A percentile compares a stretch with the other conserved stretches of the same genome.
phyloP scores from a whole-genome alignment of 2,329 filamentous ascomycete genomes.

The Beauveria sp. region DNA sequence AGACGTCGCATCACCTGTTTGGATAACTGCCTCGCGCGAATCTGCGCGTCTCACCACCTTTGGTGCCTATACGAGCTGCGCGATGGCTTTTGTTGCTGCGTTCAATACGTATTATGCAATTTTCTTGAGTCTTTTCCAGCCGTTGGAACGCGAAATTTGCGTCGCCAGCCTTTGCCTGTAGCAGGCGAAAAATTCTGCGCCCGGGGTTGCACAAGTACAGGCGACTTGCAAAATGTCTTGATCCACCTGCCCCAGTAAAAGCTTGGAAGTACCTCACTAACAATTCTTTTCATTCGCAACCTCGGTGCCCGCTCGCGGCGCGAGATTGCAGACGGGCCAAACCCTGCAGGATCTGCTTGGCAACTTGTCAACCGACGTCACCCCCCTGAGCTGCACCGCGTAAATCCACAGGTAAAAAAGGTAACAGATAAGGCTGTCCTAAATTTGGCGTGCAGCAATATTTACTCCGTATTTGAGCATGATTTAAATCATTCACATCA shows the following conservation, averaged over 20 bases:
- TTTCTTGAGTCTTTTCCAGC: neutral
- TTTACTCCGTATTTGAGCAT: neutral
- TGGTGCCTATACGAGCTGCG: neutral
- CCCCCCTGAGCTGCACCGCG: no score
- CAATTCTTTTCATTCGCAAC: slow-evolving; percentile 23
- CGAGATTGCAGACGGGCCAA: neutral
- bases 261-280: slow-evolving; percentile 28
- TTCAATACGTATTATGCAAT: neutral
- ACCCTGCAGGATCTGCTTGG: neutral
- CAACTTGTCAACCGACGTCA: neutral
- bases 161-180: no score
- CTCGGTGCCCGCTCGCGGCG: neutral
- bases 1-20: neutral
- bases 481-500: neutral
- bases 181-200: slow-evolving; percentile 24
- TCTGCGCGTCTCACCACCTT: slow-evolving; percentile 1
- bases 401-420: neutral
- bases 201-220: slow-evolving; percentile 22
- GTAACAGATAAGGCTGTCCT: no score
- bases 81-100: neutral
- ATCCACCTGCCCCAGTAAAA: neutral
- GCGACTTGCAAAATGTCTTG: neutral
- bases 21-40: neutral
- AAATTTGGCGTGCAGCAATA: neutral
- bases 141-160: neutral